Evolutionary conservation across 257 asterid species (phyloP).

Genomic region (Primulina tabacum): DNA sequence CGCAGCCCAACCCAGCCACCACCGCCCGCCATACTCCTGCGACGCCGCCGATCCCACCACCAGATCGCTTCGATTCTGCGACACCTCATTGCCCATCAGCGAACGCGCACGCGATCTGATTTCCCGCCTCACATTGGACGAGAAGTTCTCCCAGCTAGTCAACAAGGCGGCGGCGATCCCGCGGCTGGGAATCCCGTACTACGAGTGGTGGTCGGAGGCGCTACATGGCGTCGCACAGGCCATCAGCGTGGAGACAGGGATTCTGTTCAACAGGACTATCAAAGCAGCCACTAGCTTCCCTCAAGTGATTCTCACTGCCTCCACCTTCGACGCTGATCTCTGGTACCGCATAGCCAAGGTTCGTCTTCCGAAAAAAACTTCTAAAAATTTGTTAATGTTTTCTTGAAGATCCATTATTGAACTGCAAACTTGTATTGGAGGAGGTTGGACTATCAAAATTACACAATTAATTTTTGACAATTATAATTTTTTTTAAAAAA

Average conservation of each 20-base stretch:
- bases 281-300: slow-evolving; percentile 53
- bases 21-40: slow-evolving; percentile 49
- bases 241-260: slow-evolving; percentile 34
- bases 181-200: slow-evolving; percentile 48
- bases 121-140: slow-evolving; percentile 42
- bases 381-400: too few species aligned
- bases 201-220: slow-evolving; percentile 72
- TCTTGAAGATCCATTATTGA: too few species aligned
- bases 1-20: slow-evolving; percentile 12
- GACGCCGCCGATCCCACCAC: slow-evolving; percentile 33
- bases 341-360: slow-evolving; percentile 74
- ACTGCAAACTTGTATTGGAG: not conserved
- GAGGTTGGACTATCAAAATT: too few species aligned
- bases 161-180: slow-evolving; percentile 49
- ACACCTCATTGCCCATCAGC: slow-evolving; percentile 27
- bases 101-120: slow-evolving; percentile 40
- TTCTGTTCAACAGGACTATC: slow-evolving; percentile 39
- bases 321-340: slow-evolving; percentile 56
- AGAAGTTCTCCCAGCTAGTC: slow-evolving; percentile 48
- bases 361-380: not conserved
- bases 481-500: too few species aligned
- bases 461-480: too few species aligned
- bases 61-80: slow-evolving; percentile 36
- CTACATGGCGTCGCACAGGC: slow-evolving; percentile 54
- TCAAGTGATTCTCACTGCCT: slow-evolving; percentile 77